These are phyloP conservation scores for Suhomyces coccinellae DNA, from an alignment of 1,139 yeast species.

Conservation along the genomic window DNA sequence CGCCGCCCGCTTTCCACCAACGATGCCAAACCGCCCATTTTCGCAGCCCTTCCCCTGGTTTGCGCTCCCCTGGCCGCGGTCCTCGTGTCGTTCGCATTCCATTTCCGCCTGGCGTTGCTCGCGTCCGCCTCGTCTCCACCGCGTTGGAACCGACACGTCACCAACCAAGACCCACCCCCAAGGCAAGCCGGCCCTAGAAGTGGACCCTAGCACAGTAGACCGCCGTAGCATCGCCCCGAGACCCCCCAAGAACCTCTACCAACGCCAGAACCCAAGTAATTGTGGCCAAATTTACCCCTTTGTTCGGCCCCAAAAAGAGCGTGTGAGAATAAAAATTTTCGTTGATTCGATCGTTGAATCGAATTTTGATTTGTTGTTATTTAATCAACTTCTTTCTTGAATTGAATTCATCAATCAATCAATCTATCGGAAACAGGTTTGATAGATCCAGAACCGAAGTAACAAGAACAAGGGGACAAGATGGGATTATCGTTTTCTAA, in stretches of 20 bases:
- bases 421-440: conserved; percentile 10
- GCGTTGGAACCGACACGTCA: conserved; percentile 6
- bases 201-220: too few relatives aligned
- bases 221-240: too few relatives aligned
- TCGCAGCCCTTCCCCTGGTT: neutral
- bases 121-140: conserved; percentile 1
- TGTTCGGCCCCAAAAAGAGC: conserved; percentile 10
- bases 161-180: conserved; percentile 1
- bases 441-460: conserved; percentile 8
- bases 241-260: neutral
- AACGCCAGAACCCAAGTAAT: too few relatives aligned
- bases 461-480: conserved; percentile 11
- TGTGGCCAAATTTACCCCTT: neutral
- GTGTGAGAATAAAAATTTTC: conserved; percentile 14
- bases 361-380: conserved; percentile 16
- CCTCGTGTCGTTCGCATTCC: neutral
- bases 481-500: conserved; percentile 92
- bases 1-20: neutral
- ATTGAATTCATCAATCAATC: conserved; percentile 12
- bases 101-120: neutral
- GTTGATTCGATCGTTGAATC: conserved; percentile 13
- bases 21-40: neutral
- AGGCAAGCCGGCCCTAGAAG: neutral
- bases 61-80: neutral
- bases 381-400: conserved; percentile 11